These are phyloP conservation scores for Gracilaria gracilis DNA, from an alignment of 23 red algal species.

Conservation along the genomic window DNA sequence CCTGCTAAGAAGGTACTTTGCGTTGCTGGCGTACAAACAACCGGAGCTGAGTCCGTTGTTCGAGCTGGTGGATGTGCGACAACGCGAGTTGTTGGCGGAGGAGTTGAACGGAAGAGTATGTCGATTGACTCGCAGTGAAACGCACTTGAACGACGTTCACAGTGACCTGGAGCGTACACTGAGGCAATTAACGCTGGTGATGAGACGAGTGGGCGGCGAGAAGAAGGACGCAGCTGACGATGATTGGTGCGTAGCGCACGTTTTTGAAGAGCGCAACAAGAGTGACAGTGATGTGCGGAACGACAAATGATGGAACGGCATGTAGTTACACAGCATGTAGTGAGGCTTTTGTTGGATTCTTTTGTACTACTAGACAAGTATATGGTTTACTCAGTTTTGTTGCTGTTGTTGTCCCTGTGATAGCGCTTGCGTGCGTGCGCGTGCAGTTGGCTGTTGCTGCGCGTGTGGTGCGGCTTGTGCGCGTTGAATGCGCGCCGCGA, in stretches of 20 bases:
- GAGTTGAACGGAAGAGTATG: constrained; percentile 35
- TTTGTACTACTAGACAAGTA: neutral
- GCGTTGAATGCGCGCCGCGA: constrained; percentile 36
- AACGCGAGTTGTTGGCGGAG: constrained; percentile 29
- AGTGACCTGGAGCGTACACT: constrained; percentile 32
- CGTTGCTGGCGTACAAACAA: constrained; percentile 48
- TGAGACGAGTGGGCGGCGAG: neutral
- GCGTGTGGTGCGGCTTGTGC: neutral
- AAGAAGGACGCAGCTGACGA: neutral
- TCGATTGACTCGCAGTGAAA: neutral
- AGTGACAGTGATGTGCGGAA: neutral
- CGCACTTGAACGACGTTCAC: neutral
- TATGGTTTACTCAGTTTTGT: neutral
- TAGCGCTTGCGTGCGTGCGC: neutral
- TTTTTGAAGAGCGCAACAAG: neutral
- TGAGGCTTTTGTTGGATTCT: neutral
- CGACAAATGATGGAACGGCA: too few species aligned
- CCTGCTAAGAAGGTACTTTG: constrained; percentile 28
- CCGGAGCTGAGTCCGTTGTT: constrained; percentile 50
- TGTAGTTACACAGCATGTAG: too few species aligned
- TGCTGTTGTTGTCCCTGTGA: neutral
- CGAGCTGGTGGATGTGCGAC: constrained; percentile 38
- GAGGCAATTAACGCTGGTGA: constrained; percentile 33
- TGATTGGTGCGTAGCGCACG: neutral
- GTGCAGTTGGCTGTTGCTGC: neutral